Conservation (phyloP, 2,329 filamentous ascomycete species). For the Aureobasidium sp. region DNA sequence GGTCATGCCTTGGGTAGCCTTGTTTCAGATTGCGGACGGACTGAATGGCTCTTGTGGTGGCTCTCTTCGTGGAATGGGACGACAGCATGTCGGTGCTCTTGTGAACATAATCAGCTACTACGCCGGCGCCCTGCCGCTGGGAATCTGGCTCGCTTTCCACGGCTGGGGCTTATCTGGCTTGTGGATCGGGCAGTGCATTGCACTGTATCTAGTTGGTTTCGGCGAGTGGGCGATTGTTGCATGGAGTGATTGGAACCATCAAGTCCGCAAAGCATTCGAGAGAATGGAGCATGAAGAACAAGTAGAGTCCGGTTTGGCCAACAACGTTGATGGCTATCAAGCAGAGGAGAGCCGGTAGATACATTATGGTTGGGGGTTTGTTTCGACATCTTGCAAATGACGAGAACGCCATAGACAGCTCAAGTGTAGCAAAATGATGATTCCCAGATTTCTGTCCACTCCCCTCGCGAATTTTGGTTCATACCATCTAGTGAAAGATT, state of each 20-base stretch:
- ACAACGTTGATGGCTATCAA: conserved; percentile 17
- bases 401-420: not conserved
- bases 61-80: conserved; percentile 71
- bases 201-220: conserved; percentile 68
- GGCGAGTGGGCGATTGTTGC: conserved; percentile 75
- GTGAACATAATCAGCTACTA: conserved; percentile 84
- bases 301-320: conserved; percentile 28
- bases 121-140: conserved; percentile 68
- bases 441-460: not conserved
- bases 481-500: not conserved
- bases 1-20: conserved; percentile 76
- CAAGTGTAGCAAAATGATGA: not conserved
- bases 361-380: not conserved
- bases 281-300: conserved; percentile 52
- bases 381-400: not conserved
- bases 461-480: not conserved
- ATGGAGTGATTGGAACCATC: conserved; percentile 65
- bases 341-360: conserved; percentile 7
- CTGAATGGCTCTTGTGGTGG: conserved; percentile 80
- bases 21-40: conserved; percentile 87
- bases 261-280: conserved; percentile 63
- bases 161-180: conserved; percentile 74
- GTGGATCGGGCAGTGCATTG: conserved; percentile 57
- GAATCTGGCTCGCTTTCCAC: conserved; percentile 77
- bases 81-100: conserved; percentile 74